phyloP scores from a whole-genome alignment of 176 grass and related monocot species.

The maize (Zea mays) region Zm-B73-REFERENCE-NAM-5.0 NC_050097.1:238335001-238335500 shows the following conservation, averaged over 20 bases:
- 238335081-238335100: not conserved
- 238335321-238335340: conserved; percentile 97
- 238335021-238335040: conserved; percentile 1
- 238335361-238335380: conserved; percentile 22
- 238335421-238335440: not conserved
- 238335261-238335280: conserved; percentile 95
- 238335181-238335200: conserved; percentile 98
- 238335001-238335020: conserved; percentile 17
- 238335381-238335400: conserved; percentile 6
- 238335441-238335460: conserved; percentile 87
- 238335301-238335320: conserved; percentile 98
- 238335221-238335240: conserved; percentile 98
- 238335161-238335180: conserved; percentile 43
- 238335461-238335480: conserved; percentile 97
- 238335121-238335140: not conserved
- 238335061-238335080: not conserved
- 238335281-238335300: conserved; percentile 99
- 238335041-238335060: not conserved
- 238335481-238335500: conserved; percentile 98
- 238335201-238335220: conserved; percentile 99
- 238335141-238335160: conserved; percentile 14
- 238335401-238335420: conserved; percentile 15
- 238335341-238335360: conserved; percentile 95
- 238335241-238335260: conserved; percentile 97
- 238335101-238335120: not conserved